These are phyloP conservation scores for Pleurotus platypus DNA, from an alignment of 768 basidiomycete genomes.

Conservation along the genomic window DNA sequence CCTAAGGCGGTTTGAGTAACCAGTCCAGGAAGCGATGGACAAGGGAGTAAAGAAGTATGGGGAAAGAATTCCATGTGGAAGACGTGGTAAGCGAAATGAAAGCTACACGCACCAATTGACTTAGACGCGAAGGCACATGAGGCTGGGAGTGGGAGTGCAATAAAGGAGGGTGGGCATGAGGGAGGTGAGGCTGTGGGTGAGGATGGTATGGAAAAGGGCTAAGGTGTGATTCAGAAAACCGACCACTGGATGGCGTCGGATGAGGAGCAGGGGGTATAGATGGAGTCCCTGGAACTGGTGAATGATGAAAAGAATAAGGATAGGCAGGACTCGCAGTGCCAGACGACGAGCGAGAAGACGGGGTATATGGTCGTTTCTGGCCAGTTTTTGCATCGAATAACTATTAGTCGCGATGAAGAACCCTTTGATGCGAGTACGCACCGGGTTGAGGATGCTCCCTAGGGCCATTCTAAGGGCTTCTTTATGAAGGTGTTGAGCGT, in stretches of 20 bases:
- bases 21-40: neutral
- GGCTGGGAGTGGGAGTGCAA: slow-evolving; percentile 10
- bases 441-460: slow-evolving; percentile 59
- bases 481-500: slow-evolving; percentile 36
- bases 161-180: slow-evolving; percentile 7
- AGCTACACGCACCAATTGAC: slow-evolving; percentile 26
- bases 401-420: too few relatives aligned
- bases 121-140: slow-evolving; percentile 33
- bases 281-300: slow-evolving; percentile 11
- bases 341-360: slow-evolving; percentile 37
- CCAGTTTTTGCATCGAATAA: slow-evolving; percentile 2
- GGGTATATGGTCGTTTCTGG: slow-evolving; percentile 50
- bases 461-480: slow-evolving; percentile 53
- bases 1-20: too few relatives aligned
- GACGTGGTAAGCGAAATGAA: neutral
- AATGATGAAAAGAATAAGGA: slow-evolving; percentile 26
- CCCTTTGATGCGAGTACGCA: slow-evolving; percentile 25
- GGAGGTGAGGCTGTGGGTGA: slow-evolving; percentile 2
- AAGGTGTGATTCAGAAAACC: slow-evolving; percentile 23
- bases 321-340: slow-evolving; percentile 48
- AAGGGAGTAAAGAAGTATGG: neutral
- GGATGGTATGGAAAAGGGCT: slow-evolving; percentile 15
- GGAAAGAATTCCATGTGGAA: neutral
- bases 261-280: slow-evolving; percentile 20
- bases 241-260: slow-evolving; percentile 17